Evolutionary conservation across 805 yeast species (phyloP), one percentile per base, ranked within the genome.

Genomic region (Komagataella ulmi): DNA sequence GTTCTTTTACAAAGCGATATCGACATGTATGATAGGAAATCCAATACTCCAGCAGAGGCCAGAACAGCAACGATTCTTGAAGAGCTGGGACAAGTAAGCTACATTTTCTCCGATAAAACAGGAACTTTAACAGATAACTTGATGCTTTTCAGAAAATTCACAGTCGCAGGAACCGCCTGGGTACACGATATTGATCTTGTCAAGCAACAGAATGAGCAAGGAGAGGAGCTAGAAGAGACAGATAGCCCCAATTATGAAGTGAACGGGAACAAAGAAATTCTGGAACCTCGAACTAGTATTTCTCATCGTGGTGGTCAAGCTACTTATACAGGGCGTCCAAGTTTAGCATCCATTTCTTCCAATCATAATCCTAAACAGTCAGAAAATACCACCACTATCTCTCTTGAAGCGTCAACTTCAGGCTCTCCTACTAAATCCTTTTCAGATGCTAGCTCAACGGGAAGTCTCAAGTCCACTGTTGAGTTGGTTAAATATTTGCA

Each of bases 31-130:
- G 88, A 93, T 63, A 73, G 72, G 17, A 85, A 79, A 36, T 76
- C 88, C 6, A 80, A 93, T 60, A 93, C 96, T 0, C 96, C 96
- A 0, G 91, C 96, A 49, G 96, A 87, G 59, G 95, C 97, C 0
- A 82, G 91, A 63, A 90, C 98, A 0, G 96, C 98, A 0, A 87
- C 97, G 0, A 88, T 93, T 57, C 76, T 93, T 56, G 99, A 93
- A 64, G 99, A 93, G 66, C 71, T 93, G 59, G 99, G 99, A 2
- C 99, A 93, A 64, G 97, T 95, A 1, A 84, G 96, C 49, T 90
- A 91, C 62, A 77, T 93, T 3, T 93, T 93, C 64, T 86, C 96
- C 54, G 99, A 93, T 66, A 93, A 93, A 65, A 93, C 99, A 0
- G 99, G 99, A 7, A 93, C 99, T 0, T 74, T 93, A 54, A 93